phyloP scores from a whole-genome alignment of 116 monocot genomes.

The Dioscorea cayenensis region DNA sequence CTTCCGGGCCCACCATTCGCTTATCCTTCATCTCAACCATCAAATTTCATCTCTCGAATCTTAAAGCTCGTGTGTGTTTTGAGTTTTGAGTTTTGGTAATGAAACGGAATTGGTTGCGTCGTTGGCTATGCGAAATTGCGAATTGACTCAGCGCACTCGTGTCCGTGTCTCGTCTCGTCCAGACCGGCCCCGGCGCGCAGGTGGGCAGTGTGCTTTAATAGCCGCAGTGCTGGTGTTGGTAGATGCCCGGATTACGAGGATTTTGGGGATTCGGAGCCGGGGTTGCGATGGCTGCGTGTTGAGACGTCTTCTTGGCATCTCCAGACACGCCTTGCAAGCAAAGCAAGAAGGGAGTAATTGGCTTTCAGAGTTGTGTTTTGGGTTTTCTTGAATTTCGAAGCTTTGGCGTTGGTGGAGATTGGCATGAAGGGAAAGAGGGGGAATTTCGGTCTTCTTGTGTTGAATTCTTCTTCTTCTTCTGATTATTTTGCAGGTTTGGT shows the following conservation, averaged over 20 bases:
- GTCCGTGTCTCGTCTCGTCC: too few relatives aligned
- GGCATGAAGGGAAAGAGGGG: not conserved
- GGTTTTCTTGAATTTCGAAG: not conserved
- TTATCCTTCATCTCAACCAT: too few relatives aligned
- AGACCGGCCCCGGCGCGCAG: too few relatives aligned
- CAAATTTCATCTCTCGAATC: too few relatives aligned
- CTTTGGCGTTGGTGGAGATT: not conserved
- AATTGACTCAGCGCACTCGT: too few relatives aligned
- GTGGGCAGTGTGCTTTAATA: too few relatives aligned
- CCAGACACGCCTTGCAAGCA: constrained; percentile 8
- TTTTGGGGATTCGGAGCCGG: not conserved
- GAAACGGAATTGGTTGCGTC: too few relatives aligned
- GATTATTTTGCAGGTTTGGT: not conserved
- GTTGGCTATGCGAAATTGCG: too few relatives aligned
- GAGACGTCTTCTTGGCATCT: constrained; percentile 5
- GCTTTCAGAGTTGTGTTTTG: not conserved
- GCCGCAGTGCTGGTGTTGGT: too few relatives aligned
- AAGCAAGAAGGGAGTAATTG: not conserved
- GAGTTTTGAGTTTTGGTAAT: too few relatives aligned
- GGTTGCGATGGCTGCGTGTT: not conserved
- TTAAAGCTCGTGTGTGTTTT: too few relatives aligned
- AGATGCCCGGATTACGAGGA: not conserved
- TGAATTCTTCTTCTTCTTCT: not conserved
- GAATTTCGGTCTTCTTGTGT: not conserved
- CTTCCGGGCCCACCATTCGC: too few relatives aligned